Evolutionary conservation across 1,284 basidiomycete species (phyloP), one percentile per base, ranked within the genome.

Genomic region (Phlebopus sp.): DNA sequence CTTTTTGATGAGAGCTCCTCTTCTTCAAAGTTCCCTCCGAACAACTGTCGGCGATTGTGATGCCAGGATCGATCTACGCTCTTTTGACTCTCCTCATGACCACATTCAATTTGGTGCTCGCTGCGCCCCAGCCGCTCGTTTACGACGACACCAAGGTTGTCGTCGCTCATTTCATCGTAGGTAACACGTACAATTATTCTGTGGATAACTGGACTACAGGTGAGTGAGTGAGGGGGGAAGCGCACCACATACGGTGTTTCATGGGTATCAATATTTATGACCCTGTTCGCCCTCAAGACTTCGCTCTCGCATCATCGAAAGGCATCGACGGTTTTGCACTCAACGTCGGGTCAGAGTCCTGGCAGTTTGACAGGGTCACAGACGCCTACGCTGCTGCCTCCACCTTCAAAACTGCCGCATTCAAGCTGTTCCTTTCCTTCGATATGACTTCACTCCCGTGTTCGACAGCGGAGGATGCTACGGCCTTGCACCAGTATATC

Each of bases 351-450:
- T 55, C 62, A 25, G 23, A 46, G 55, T 49, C 52, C 14, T 83
- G 80, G 78, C 71, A 82, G 57, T 55, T 66, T 2, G 63, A 55
- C 29, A 70, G 75, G 31, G 67, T 82, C 25, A 65, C 66, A 4
- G 73, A 78, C 54, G 82, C 82, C 8, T 70, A 60, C 27, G 57
- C 15, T 53, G 56, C 21, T 40, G 34, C 14, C 62, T 64, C 42
- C 58, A 61, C 14, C 62, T 63, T 44, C 58, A 62, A 14, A 46
- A 59, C 39, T 3, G 37, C 15, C 17, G 8, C 27, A 29, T 82
- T 83, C 72, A 76, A 76, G 61, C 62, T 82, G 30, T 81, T 81
- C 70, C 57, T 82, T 43, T 78, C 76, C 21, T 73, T 82, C 55
- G 81, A 83, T 67, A 78, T 83, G 76, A 69, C 69, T 25, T 71